A percentile compares a stretch with the other conserved stretches of the same genome.
Conservation (phyloP, 331 rosid genomes). For the Pyracantha coccinea region DNA sequence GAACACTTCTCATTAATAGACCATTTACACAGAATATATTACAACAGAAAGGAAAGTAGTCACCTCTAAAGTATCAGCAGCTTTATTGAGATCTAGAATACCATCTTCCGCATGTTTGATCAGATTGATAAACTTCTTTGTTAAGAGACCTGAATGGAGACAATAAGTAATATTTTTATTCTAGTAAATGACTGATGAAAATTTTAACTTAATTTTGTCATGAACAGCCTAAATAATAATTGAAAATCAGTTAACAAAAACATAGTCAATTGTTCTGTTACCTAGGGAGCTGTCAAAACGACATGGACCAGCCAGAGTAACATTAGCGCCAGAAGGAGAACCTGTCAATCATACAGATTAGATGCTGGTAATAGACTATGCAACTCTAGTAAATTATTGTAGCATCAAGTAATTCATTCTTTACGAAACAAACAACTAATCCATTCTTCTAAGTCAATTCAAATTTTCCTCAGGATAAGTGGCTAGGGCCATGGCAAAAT, state of each 20-base stretch:
- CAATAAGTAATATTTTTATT: slow-evolving; percentile 6
- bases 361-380: neutral
- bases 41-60: slow-evolving; percentile 18
- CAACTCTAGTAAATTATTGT: neutral
- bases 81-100: slow-evolving; percentile 87
- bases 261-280: slow-evolving; percentile 26
- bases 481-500: neutral
- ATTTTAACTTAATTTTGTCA: neutral
- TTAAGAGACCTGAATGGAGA: slow-evolving; percentile 63
- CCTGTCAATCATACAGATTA: slow-evolving; percentile 44
- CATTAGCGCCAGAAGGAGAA: slow-evolving; percentile 78
- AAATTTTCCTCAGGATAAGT: neutral
- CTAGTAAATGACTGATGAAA: neutral
- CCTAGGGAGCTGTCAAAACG: slow-evolving; percentile 98
- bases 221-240: neutral
- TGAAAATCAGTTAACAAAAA: slow-evolving; percentile 9
- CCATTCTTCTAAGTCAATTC: neutral
- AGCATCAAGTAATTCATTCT: neutral
- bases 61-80: slow-evolving; percentile 96
- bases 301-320: slow-evolving; percentile 94
- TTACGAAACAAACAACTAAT: neutral
- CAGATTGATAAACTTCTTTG: slow-evolving; percentile 88
- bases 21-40: slow-evolving; percentile 16
- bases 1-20: slow-evolving; percentile 13
- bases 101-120: slow-evolving; percentile 97